Base-by-base conservation (phyloP, 2,329 filamentous ascomycete genomes). In the Gnomoniopsis sp. region DNA sequence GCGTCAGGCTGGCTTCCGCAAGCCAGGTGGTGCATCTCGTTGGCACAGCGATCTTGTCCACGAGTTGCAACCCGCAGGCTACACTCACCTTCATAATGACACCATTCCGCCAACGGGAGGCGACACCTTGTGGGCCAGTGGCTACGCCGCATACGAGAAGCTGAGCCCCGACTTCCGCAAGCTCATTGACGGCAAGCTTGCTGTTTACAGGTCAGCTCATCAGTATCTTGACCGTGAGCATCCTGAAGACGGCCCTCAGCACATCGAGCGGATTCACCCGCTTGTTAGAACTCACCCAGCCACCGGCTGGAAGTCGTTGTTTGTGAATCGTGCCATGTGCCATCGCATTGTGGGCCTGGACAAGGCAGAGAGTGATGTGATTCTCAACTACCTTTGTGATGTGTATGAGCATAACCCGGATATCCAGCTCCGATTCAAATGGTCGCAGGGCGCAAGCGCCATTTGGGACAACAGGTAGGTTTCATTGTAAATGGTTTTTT, bases 1-100 rank as follows among this genome's bases (percentile, higher is more conserved):
- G 68, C 69, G 74, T 1, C 69, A 77, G 2, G 81, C 86, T 3
- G 81, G 77, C 66, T 90, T 90, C 75, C 81, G 88, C 57, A 78
- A 84, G 22, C 87, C 87, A 0, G 87, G 87, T 30, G 87, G 88
- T 2, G 84, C 87, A 1, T 86, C 85, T 0, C 73, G 82, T 50
- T 90, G 87, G 88, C 88, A 90, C 69, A 83, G 82, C 8, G 87
- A 90, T 66, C 79, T 90, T 0, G 87, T 90, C 0, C 87, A 90
- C 65, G 88, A 91, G 69, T 77, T 78, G 36, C 87, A 90, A 58
- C 88, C 88, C 1, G 86, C 88, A 0, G 88, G 87, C 6, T 83
- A 89, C 55, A 89, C 87, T 0, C 86, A 89, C 68, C 75, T 89
- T 6, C 86, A 89, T 72, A 88, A 88, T 56, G 87, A 89, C 68